These are phyloP conservation scores for Boletellus sp. DNA, from an alignment of 1,284 basidiomycete species.

Conservation along the genomic window DNA sequence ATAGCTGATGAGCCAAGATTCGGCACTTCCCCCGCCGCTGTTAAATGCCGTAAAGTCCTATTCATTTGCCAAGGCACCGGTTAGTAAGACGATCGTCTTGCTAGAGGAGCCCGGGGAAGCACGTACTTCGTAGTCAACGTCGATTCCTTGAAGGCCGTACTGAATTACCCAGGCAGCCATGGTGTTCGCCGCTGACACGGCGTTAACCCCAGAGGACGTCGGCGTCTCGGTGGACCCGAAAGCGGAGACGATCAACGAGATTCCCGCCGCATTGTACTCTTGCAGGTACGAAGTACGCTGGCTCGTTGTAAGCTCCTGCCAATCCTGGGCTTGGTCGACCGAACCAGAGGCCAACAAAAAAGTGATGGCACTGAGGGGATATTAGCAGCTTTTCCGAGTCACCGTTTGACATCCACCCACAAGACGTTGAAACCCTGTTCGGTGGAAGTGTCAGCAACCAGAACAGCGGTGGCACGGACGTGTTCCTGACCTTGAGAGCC, in stretches of 20 bases:
- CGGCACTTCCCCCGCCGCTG: slow-evolving; percentile 36
- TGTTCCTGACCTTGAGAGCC: slow-evolving; percentile 35
- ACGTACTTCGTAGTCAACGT: slow-evolving; percentile 53
- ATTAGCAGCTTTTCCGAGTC: not conserved
- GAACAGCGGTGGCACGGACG: not conserved
- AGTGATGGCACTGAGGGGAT: slow-evolving; percentile 39
- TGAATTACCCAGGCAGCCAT: slow-evolving; percentile 50
- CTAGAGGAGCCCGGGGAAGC: not conserved
- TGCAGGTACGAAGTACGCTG: slow-evolving; percentile 43
- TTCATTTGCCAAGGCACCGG: not conserved
- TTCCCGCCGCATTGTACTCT: slow-evolving; percentile 53
- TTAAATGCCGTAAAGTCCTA: slow-evolving; percentile 50
- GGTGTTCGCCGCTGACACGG: slow-evolving; percentile 40
- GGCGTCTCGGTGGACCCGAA: slow-evolving; percentile 49
- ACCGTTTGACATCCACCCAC: slow-evolving; percentile 12
- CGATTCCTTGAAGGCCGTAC: slow-evolving; percentile 52
- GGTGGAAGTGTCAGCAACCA: slow-evolving; percentile 1
- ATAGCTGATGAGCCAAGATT: slow-evolving; percentile 44
- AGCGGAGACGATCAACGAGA: slow-evolving; percentile 53
- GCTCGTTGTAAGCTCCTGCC: slow-evolving; percentile 39
- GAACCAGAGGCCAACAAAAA: slow-evolving; percentile 51
- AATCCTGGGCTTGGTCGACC: slow-evolving; percentile 46
- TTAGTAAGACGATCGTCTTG: not conserved
- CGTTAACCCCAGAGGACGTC: slow-evolving; percentile 41
- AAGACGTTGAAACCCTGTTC: slow-evolving; percentile 43